Percentiles rank a stretch among this genome's conserved stretches.
These are phyloP conservation scores for Rhodamnia rubescens DNA, from an alignment of 345 rosid species.

Conservation along the genomic window DNA sequence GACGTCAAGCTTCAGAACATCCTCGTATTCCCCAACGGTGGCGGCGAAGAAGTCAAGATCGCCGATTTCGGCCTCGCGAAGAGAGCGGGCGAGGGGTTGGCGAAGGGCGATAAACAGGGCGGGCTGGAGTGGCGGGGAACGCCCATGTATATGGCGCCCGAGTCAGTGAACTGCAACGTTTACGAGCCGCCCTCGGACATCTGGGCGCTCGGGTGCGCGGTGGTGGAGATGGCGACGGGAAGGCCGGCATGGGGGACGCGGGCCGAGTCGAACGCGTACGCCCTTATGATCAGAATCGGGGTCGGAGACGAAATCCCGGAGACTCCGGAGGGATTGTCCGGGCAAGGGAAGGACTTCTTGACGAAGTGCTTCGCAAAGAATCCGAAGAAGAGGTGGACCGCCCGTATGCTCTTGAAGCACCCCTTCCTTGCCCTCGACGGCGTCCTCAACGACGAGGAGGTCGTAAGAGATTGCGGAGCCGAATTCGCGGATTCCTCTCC, in stretches of 20 bases:
- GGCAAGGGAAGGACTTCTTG: constrained; percentile 62
- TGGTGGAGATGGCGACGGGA: constrained; percentile 77
- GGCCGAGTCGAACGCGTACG: constrained; percentile 15
- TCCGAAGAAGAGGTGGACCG: constrained; percentile 55
- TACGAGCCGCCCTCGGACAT: constrained; percentile 61
- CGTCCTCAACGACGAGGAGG: neutral
- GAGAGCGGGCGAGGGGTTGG: constrained; percentile 8
- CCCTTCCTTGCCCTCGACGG: constrained; percentile 30
- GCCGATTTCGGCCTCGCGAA: constrained; percentile 75
- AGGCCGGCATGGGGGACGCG: constrained; percentile 46
- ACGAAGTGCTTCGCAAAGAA: constrained; percentile 47
- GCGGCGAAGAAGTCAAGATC: constrained; percentile 20
- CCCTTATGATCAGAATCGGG: constrained; percentile 48
- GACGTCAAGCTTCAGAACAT: constrained; percentile 19
- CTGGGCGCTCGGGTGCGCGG: constrained; percentile 80
- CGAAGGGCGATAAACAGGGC: neutral
- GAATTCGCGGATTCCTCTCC: neutral
- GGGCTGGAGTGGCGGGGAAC: constrained; percentile 51
- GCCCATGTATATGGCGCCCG: constrained; percentile 72
- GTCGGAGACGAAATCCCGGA: constrained; percentile 43
- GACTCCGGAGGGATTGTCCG: constrained; percentile 48
- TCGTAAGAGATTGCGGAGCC: neutral
- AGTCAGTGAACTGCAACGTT: constrained; percentile 43
- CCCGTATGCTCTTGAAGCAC: constrained; percentile 62
- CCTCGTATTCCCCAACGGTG: constrained; percentile 20